Evolutionary conservation across 164 flowering plant genomes (phyloP), one percentile per base, ranked within the genome.

Genomic region (Nelumbo lutea): DNA sequence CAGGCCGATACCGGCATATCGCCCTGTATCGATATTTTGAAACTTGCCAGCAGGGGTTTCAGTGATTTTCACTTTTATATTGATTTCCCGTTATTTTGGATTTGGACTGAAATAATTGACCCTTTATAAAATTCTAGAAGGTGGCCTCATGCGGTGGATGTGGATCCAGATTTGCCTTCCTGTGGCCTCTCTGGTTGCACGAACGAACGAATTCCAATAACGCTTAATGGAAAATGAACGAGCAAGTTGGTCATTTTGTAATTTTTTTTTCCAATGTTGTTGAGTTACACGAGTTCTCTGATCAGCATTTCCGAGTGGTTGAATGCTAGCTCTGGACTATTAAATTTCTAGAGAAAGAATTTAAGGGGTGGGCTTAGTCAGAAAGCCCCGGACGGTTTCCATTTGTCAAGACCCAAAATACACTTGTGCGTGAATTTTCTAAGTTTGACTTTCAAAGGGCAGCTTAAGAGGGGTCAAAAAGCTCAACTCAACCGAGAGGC

Each of bases 361-460:
- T 53, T 4, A 53, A 53, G 57, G 8, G 14, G 58, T 11, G 8
- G 56, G 39, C 3, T 38, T 48, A 38, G 50, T 48, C 56, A 47
- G 9, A 50, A 48, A 10, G 55, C 13, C 48, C 4, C 1, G 27
- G 50, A 44, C 10, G 10, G 61, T 45, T 57, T 15, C 5, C 14
- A 60, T 13, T 5, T 41, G 64, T 61, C 65, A 60, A 68, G 38
- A 68, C 56, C 65, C 71, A 59, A 50, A 67, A 41, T 15, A 47
- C 38, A 47, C 44, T n/a, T 14, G 53, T 43, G 42, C 10, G 42
- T 42, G 76, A 73, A 40, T 68, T 45, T 67, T 44, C 60, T 38
- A 67, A 67, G 55, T 55, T 68, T 68, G 76, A 68, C 76, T 74
- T 68, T 61, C 69, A 69, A 74, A 60, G 40, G 69, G 59, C 39